phyloP scores from a whole-genome alignment of 2,329 filamentous ascomycete species.

The Botryotinia convoluta region DNA sequence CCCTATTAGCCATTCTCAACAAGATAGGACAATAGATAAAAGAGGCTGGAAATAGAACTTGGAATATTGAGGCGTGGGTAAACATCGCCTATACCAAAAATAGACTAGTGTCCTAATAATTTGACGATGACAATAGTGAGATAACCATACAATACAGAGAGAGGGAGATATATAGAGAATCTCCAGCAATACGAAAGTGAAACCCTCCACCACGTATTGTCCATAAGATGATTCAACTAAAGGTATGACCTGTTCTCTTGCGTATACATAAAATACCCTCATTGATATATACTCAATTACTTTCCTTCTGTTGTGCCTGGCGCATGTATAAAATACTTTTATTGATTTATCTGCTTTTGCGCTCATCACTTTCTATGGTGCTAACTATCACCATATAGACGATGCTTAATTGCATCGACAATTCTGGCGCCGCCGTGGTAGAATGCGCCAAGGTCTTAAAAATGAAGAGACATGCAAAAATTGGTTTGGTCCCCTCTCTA shows the following conservation, averaged over 20 bases:
- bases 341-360: background rate
- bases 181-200: conserved; percentile 17
- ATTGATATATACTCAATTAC: background rate
- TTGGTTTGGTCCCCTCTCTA: conserved; percentile 59
- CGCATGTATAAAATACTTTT: conserved; percentile 1
- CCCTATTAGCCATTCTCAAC: conserved; percentile 16
- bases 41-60: conserved; percentile 18
- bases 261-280: background rate
- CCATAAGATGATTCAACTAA: conserved; percentile 84
- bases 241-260: conserved; percentile 49
- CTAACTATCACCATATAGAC: conserved; percentile 55
- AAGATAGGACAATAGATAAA: background rate
- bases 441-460: conserved; percentile 93
- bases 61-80: conserved; percentile 14
- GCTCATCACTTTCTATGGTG: background rate
- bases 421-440: conserved; percentile 90
- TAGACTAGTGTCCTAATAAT: conserved; percentile 14
- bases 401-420: conserved; percentile 99
- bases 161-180: background rate
- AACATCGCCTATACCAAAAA: conserved; percentile 11
- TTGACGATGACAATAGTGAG: conserved; percentile 14
- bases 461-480: conserved; percentile 82
- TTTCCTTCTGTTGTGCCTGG: background rate
- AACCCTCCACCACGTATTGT: conserved; percentile 24
- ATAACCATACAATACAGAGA: background rate